Percentiles rank a stretch among this genome's conserved stretches.
These are phyloP conservation scores for Bipolaris gigantea DNA, from an alignment of 2,329 filamentous ascomycete species.

Conservation along the genomic window DNA sequence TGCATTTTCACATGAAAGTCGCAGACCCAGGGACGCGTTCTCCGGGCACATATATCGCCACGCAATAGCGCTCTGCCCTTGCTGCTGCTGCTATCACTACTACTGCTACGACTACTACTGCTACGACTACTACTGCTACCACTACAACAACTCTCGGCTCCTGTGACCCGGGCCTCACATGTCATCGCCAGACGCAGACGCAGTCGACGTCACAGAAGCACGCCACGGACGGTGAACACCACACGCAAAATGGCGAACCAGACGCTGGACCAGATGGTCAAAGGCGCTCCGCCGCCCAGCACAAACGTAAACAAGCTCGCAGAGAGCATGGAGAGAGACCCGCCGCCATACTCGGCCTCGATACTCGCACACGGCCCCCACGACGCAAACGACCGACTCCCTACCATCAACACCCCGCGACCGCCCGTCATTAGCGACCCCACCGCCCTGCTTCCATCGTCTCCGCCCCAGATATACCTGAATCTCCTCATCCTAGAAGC, in stretches of 20 bases:
- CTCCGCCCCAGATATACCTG: conserved; percentile 94
- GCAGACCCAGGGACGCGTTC: not conserved
- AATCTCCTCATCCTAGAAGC: conserved; percentile 97
- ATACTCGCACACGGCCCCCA: conserved; percentile 21
- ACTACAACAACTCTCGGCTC: no score
- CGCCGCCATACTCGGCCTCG: conserved; percentile 21
- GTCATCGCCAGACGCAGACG: conserved; percentile 1
- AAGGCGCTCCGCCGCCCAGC: conserved; percentile 75
- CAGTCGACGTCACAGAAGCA: not conserved
- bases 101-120: no score
- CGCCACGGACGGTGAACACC: not conserved
- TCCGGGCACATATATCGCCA: not conserved
- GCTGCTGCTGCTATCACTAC: no score
- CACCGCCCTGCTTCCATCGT: conserved; percentile 79
- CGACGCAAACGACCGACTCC: conserved; percentile 47
- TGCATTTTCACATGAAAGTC: not conserved
- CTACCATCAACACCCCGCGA: conserved; percentile 42
- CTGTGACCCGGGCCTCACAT: conserved; percentile 2
- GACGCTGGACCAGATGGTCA: conserved; percentile 83
- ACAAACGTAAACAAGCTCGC: conserved; percentile 38
- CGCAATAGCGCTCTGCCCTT: not conserved
- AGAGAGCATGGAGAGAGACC: conserved; percentile 8
- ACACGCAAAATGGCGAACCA: conserved; percentile 15
- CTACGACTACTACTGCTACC: no score
- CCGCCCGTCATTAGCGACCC: conserved; percentile 62